Conservation (phyloP, 1,284 basidiomycete genomes). For the Fomitopsis betulina region DNA sequence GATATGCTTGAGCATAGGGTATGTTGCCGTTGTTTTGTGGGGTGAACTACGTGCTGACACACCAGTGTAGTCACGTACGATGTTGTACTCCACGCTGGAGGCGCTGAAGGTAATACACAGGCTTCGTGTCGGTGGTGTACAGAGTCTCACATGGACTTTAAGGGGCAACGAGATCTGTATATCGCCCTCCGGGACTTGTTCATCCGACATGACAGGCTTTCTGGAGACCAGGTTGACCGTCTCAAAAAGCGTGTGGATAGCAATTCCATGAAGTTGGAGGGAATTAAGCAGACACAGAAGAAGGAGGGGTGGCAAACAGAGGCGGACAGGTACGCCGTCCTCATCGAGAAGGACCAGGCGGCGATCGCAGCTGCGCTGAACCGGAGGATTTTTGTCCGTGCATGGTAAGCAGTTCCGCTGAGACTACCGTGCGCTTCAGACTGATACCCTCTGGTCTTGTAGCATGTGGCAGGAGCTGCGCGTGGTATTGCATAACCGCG, state of each 20-base stretch:
- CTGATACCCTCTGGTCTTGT: not conserved
- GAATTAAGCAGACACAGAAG: slow-evolving; percentile 59
- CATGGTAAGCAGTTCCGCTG: slow-evolving; percentile 49
- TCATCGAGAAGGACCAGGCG: slow-evolving; percentile 75
- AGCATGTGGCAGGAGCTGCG: slow-evolving; percentile 92
- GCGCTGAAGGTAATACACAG: slow-evolving; percentile 56
- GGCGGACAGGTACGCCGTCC: slow-evolving; percentile 63
- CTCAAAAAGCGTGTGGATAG: slow-evolving; percentile 81
- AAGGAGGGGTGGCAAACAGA: slow-evolving; percentile 84
- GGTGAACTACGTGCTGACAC: not conserved
- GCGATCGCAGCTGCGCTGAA: slow-evolving; percentile 66
- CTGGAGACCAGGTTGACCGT: slow-evolving; percentile 80
- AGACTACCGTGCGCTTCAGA: no score
- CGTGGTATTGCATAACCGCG: slow-evolving; percentile 83
- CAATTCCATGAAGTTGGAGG: slow-evolving; percentile 72
- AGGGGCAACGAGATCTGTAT: slow-evolving; percentile 86
- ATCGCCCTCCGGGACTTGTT: slow-evolving; percentile 82
- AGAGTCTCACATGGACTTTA: slow-evolving; percentile 2
- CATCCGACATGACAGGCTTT: slow-evolving; percentile 76
- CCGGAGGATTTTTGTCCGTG: slow-evolving; percentile 78
- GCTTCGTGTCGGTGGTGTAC: no score
- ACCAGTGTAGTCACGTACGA: slow-evolving; percentile 42
- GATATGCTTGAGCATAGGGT: slow-evolving; percentile 79
- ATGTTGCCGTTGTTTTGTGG: slow-evolving; percentile 26
- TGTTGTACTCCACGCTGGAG: slow-evolving; percentile 67